These are phyloP conservation scores for Colletotrichum graminicola DNA, from an alignment of 2,329 filamentous ascomycete species.

Conservation along the genomic window DNA sequence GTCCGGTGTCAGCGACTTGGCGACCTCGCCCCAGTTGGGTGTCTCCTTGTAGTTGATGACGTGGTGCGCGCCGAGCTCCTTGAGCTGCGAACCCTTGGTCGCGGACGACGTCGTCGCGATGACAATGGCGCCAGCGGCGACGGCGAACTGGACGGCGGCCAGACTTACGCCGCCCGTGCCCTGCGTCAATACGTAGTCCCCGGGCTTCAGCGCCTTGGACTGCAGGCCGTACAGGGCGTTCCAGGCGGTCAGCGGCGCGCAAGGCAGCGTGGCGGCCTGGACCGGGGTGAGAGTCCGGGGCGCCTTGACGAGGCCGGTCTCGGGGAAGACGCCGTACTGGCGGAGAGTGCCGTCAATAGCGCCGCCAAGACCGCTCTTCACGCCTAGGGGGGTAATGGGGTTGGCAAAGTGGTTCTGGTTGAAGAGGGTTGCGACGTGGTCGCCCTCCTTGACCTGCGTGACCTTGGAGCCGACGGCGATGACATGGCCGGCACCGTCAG, in stretches of 20 bases:
- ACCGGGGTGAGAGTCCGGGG: constrained; percentile 66
- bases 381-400: constrained; percentile 50
- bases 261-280: constrained; percentile 70
- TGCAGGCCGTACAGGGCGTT: constrained; percentile 72
- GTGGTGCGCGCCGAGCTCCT: constrained; percentile 62
- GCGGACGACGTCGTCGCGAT: constrained; percentile 62
- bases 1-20: constrained; percentile 54
- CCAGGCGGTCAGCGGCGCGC: constrained; percentile 74
- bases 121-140: constrained; percentile 61
- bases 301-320: constrained; percentile 74
- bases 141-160: constrained; percentile 72
- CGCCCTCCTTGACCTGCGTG: constrained; percentile 62
- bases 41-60: constrained; percentile 64
- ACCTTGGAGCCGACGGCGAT: constrained; percentile 64
- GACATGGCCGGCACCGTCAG: constrained; percentile 67
- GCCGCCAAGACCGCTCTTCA: constrained; percentile 74
- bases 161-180: constrained; percentile 79
- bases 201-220: constrained; percentile 61
- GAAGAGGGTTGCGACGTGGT: constrained; percentile 72
- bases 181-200: constrained; percentile 73
- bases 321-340: constrained; percentile 75
- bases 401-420: constrained; percentile 66
- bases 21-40: constrained; percentile 59
- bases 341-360: constrained; percentile 76
- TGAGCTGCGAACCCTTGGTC: constrained; percentile 58